Evolutionary conservation across 1,139 yeast species (phyloP).

Genomic region (Arxiozyma bovina): DNA sequence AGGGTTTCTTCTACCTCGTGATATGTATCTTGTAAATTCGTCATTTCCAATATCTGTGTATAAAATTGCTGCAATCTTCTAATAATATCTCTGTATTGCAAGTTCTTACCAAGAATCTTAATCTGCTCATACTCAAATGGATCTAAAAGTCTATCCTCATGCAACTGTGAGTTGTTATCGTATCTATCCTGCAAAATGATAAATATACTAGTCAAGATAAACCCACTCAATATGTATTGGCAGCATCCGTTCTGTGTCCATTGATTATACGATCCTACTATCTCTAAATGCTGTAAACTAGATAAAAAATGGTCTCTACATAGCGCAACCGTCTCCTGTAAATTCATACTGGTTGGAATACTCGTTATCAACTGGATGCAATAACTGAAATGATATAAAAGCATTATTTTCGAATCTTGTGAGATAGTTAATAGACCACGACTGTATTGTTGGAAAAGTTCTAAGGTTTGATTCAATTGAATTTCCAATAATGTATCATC

Average conservation of each 20-base stretch:
- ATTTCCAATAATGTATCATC: neutral
- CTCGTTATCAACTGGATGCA: constrained; percentile 11
- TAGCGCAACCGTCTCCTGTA: neutral
- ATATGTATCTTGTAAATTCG: constrained; percentile 12
- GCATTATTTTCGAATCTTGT: constrained; percentile 5
- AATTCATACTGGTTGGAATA: constrained; percentile 2
- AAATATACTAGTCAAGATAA: constrained; percentile 21
- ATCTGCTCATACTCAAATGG: constrained; percentile 29
- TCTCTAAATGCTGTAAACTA: constrained; percentile 20
- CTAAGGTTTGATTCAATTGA: neutral
- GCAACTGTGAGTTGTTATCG: constrained; percentile 1
- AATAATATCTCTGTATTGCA: constrained; percentile 10
- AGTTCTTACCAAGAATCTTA: constrained; percentile 10
- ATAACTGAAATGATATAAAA: constrained; percentile 13
- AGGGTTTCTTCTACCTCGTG: constrained; percentile 5
- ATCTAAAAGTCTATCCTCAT: constrained; percentile 8
- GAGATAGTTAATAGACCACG: neutral
- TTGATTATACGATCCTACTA: constrained; percentile 17
- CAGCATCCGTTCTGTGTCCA: constrained; percentile 7
- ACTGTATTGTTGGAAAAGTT: neutral
- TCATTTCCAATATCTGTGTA: constrained; percentile 11
- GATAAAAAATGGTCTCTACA: constrained; percentile 7
- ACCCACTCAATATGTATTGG: constrained; percentile 19
- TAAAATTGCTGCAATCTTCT: constrained; percentile 13
- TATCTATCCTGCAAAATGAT: constrained; percentile 9